Evolutionary conservation across 805 yeast species (phyloP).

Genomic region (Lachancea thermotolerans): DNA sequence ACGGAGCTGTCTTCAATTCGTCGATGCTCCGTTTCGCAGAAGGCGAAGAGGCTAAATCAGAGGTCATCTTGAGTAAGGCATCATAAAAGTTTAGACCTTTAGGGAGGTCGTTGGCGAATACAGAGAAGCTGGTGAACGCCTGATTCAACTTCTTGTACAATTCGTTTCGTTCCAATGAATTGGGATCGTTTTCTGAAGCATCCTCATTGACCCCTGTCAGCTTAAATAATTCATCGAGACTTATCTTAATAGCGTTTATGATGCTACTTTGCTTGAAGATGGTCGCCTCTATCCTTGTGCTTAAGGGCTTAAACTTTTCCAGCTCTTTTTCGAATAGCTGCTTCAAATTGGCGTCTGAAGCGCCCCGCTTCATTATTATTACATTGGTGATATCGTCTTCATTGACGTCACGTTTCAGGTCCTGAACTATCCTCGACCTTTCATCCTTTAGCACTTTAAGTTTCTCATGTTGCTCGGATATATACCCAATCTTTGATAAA

Average conservation of each 20-base stretch:
- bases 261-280: conserved; percentile 56
- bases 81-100: conserved; percentile 62
- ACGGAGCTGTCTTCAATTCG: neutral
- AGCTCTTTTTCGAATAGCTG: conserved; percentile 64
- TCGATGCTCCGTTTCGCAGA: too few relatives aligned
- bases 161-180: conserved; percentile 29
- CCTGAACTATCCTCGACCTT: conserved; percentile 51
- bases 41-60: conserved; percentile 9
- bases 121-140: conserved; percentile 53
- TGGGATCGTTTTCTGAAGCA: conserved; percentile 33
- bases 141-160: conserved; percentile 38
- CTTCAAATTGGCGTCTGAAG: conserved; percentile 50
- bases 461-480: conserved; percentile 55
- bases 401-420: conserved; percentile 63
- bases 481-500: conserved; percentile 36
- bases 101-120: conserved; percentile 49
- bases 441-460: conserved; percentile 59
- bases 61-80: conserved; percentile 32
- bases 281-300: conserved; percentile 59
- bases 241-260: conserved; percentile 39
- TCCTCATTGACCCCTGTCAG: conserved; percentile 40
- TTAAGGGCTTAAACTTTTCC: conserved; percentile 65
- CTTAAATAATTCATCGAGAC: conserved; percentile 41
- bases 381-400: conserved; percentile 79
- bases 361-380: conserved; percentile 57